Evolutionary conservation across 2,329 filamentous ascomycete species (phyloP), one percentile per base, ranked within the genome.

Genomic region (Ophiosphaerella herpotricha): DNA sequence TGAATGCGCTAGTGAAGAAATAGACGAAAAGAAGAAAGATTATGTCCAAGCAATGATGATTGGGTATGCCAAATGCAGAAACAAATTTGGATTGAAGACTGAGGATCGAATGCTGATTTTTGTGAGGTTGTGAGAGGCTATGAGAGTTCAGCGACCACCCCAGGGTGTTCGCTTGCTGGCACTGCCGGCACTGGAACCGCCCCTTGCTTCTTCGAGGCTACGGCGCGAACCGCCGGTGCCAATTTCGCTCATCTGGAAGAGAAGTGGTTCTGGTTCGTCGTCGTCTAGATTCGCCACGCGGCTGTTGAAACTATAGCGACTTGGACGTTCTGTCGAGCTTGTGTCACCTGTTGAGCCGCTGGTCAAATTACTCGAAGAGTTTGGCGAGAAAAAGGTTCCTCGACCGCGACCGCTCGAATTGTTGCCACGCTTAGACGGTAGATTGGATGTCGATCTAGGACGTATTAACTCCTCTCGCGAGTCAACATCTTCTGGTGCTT

Each of bases 231-330:
- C 67, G 9, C 65, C 66, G 5, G 64, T 56, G 58, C 85, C 85
- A 66, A 89, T 82, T 69, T 90, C 87, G 32, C 85, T 88, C 78
- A 90, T 84, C 55, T 87, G 85, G 70, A 90, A 90, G 8, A 90
- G 78, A 8, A 90, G 71, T 0, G 85, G 85, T 63, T 90, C 87
- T 0, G 85, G 85, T 63, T 90, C 87, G 46, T 89, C 87, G 52
- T 88, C 85, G 21, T 83, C 78, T 7, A 61, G 34, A n/a, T 75
- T 71, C 0, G 68, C 71, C 13, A 67, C 59, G 18, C 75, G 72
- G 35, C 77, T 75, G 0, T 75, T 72, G 39, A 77, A 76, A 48
- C 77, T 80, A 48, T 78, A 75, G 43, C 79, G 64, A 43, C 58
- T 71, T 11, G 65, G 66, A 11, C 68, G 66, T 36, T 71, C 69